These are phyloP conservation scores for Penicillium flavigenum DNA, from an alignment of 495 filamentous ascomycete genomes.

Conservation along the genomic window DNA sequence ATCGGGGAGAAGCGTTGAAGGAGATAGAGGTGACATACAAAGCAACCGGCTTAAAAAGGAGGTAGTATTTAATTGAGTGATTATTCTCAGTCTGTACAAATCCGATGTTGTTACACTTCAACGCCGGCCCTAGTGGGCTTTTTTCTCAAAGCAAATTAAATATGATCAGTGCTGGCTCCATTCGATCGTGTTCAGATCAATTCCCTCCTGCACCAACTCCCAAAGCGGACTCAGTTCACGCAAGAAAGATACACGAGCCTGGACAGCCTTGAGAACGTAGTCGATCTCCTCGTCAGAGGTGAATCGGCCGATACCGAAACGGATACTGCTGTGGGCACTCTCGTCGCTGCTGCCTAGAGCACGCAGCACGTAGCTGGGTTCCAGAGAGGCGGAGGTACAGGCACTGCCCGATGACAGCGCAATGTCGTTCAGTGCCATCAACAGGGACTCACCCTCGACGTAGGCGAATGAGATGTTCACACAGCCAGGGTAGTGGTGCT, in stretches of 20 bases:
- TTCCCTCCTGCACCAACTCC: slow-evolving; percentile 96
- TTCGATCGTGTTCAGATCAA: slow-evolving; percentile 94
- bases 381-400: slow-evolving; percentile 93
- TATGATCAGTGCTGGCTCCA: slow-evolving; percentile 73
- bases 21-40: neutral
- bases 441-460: slow-evolving; percentile 93
- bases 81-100: slow-evolving; percentile 34
- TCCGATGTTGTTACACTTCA: slow-evolving; percentile 30
- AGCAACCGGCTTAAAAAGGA: neutral
- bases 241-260: slow-evolving; percentile 84
- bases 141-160: slow-evolving; percentile 26
- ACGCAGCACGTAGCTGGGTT: slow-evolving; percentile 92
- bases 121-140: slow-evolving; percentile 36
- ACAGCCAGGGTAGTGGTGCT: slow-evolving; percentile 89
- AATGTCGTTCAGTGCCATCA: slow-evolving; percentile 98
- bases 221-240: slow-evolving; percentile 94
- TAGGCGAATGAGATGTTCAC: slow-evolving; percentile 99
- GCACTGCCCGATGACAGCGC: slow-evolving; percentile 95
- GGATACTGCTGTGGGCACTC: slow-evolving; percentile 94
- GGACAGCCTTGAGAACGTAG: slow-evolving; percentile 94
- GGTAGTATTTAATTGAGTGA: slow-evolving; percentile 15
- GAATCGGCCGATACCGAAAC: slow-evolving; percentile 96
- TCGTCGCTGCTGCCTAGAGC: slow-evolving; percentile 95
- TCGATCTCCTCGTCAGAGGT: slow-evolving; percentile 95
- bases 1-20: too few species aligned